Evolutionary conservation across 495 filamentous ascomycete species (phyloP).

Genomic region (Penicillium malachiteum): DNA sequence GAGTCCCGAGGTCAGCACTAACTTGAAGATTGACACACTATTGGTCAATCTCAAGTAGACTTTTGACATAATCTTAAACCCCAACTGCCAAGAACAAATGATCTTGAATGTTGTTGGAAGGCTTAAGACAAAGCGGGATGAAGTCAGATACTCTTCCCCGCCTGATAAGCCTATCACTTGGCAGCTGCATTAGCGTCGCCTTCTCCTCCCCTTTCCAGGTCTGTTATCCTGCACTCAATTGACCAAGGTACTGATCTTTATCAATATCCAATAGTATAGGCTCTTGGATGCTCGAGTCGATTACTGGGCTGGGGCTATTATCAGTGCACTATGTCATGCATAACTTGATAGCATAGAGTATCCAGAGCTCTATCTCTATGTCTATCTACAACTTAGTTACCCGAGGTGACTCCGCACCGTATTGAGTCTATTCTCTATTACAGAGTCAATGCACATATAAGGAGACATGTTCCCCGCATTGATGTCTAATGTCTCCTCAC

Average conservation of each 20-base stretch:
- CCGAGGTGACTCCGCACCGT: slow-evolving; percentile 8
- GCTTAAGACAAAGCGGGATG: no score
- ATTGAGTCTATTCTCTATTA: slow-evolving; percentile 6
- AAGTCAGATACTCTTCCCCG: not conserved
- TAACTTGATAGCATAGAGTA: not conserved
- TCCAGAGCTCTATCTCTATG: not conserved
- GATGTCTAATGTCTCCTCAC: not conserved
- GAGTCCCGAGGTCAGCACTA: no score
- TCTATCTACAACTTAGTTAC: not conserved
- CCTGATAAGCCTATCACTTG: slow-evolving; percentile 34
- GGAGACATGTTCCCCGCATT: slow-evolving; percentile 8
- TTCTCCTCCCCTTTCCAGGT: slow-evolving; percentile 27
- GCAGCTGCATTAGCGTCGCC: slow-evolving; percentile 28
- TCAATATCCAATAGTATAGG: not conserved
- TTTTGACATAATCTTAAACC: no score
- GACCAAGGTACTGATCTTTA: slow-evolving; percentile 10
- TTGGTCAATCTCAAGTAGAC: no score
- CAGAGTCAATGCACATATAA: slow-evolving; percentile 18
- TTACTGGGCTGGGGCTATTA: not conserved
- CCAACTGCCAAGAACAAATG: no score
- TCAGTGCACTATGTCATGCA: not conserved
- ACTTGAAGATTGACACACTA: no score
- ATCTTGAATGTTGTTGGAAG: no score
- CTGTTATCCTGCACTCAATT: slow-evolving; percentile 4
- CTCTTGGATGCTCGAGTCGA: not conserved